These are phyloP conservation scores for Penicillium sp. DNA, from an alignment of 2,329 filamentous ascomycete species.

Conservation along the genomic window DNA sequence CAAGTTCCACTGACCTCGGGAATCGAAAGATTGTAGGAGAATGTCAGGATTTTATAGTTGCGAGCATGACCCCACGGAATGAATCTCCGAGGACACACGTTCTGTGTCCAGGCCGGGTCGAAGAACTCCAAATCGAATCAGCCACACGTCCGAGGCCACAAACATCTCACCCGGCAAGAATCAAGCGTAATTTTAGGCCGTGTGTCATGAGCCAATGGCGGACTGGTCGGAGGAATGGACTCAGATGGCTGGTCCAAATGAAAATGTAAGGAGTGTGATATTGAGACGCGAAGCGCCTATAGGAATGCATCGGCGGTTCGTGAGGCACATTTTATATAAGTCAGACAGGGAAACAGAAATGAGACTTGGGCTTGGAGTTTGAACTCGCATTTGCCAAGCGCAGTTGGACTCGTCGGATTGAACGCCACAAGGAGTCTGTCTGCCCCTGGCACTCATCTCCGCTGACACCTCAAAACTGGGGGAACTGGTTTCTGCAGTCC, in stretches of 20 bases:
- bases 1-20: not conserved
- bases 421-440: not conserved
- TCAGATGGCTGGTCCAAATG: constrained; percentile 1
- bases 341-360: not conserved
- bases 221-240: not conserved
- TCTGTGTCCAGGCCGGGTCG: not conserved
- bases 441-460: not conserved
- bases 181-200: not conserved
- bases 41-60: not conserved
- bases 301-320: not conserved
- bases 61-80: not conserved
- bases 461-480: not conserved
- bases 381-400: not conserved
- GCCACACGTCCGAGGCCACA: constrained; percentile 13
- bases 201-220: not conserved
- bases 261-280: constrained; percentile 6
- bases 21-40: not conserved
- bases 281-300: not conserved
- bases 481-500: not conserved
- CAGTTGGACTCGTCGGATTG: not conserved
- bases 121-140: not conserved
- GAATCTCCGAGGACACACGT: not conserved
- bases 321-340: not conserved
- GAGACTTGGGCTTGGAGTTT: not conserved
- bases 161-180: not conserved